Base-by-base conservation (phyloP, 192 early-diverging fungal genomes). In the Rhizophagus prolifer region DNA sequence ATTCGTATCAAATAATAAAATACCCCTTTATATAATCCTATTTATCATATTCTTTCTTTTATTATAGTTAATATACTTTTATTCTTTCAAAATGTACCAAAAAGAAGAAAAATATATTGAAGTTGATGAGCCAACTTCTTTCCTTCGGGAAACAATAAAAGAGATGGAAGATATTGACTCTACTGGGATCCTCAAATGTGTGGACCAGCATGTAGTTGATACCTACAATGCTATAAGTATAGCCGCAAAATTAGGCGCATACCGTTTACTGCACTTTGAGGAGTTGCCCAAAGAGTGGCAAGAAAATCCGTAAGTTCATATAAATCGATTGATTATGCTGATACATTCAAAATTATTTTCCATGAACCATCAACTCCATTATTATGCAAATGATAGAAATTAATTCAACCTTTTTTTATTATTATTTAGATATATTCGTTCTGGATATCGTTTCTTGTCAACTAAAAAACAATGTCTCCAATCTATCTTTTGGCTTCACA, bases 401-500 rank as follows among this genome's bases (percentile, higher is more conserved):
- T 59, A 50, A 58, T 80, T n/a, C 9, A 28, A 61, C 12, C 23
- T 70, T 19, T 47, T 41, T 70, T 30, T 4, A 2, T 70, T 38
- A 9, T 61, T 60, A 9, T 19, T 34, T 78, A 81, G 83, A 62
- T 82, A 84, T 65, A 87, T 87, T 63, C 63, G 74, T 46, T 84
- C 84, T 3, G 84, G 88, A 8, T 88, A 90, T 50, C 89, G 89
- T 0, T 89, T 88, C 79, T 79, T 82, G 36, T 81, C 84, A 38
- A 84, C 81, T 31, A 85, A 83, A 46, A 75, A 80, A 31, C 80
- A 83, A 46, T 91, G 88, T 74, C 81, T 89, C 59, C 58, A 82
- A 75, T 87, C 88, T 21, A 89, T 92, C 72, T 91, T 92, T 68
- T 84, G 83, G 59, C 61, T 90, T 67, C 91, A 92, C 76, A 92